phyloP scores from a whole-genome alignment of 257 asterid species.

The Echites panduratus region DNA sequence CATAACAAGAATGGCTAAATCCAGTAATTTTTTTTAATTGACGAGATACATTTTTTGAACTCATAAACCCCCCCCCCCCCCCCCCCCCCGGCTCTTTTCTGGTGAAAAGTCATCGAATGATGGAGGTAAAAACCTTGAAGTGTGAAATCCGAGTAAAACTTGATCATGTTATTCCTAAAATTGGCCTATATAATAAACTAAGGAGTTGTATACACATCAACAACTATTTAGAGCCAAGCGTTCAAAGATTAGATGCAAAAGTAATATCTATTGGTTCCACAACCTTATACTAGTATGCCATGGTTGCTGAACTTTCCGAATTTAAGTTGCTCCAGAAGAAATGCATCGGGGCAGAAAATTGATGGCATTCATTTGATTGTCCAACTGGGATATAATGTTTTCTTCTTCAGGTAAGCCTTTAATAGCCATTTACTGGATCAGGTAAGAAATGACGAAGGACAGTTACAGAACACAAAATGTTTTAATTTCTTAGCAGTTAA shows the following conservation, averaged over 20 bases:
- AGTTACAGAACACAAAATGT: not conserved
- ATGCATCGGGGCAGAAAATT: not conserved
- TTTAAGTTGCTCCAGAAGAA: not conserved
- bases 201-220: not conserved
- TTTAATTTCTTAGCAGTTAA: conserved; percentile 7
- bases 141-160: not conserved
- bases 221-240: not conserved
- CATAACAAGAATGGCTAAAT: not conserved
- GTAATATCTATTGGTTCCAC: not conserved
- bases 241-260: not conserved
- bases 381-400: not conserved
- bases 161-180: not conserved
- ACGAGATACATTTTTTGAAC: not conserved
- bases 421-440: not conserved
- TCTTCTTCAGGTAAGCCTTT: not conserved
- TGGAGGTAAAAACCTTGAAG: not conserved
- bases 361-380: conserved; percentile 9
- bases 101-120: too few species aligned
- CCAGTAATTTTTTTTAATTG: not conserved
- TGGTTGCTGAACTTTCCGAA: not conserved
- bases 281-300: not conserved
- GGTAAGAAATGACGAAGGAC: not conserved
- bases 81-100: too few species aligned
- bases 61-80: too few species aligned
- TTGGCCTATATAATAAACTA: not conserved